phyloP scores from a whole-genome alignment of 1,284 basidiomycete species.

The Microbotryum silenes-acaulis region DNA sequence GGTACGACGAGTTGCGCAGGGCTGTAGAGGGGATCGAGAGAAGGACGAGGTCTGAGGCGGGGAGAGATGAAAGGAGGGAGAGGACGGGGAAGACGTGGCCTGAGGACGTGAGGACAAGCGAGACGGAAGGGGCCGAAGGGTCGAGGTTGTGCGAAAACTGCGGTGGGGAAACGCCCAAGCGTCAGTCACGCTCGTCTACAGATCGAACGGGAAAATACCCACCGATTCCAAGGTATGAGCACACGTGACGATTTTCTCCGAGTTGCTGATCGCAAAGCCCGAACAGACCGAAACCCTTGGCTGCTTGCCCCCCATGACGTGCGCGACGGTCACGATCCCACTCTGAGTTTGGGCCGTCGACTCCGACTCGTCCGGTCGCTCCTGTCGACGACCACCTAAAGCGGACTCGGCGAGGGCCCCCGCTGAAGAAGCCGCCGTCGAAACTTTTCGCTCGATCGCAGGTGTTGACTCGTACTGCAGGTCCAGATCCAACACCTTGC shows the following conservation, averaged over 20 bases:
- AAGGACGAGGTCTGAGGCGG: slow-evolving; percentile 52
- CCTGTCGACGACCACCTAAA: no score
- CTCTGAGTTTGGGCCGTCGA: no score
- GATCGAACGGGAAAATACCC: slow-evolving; percentile 29
- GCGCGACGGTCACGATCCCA: slow-evolving; percentile 54
- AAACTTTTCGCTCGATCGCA: neutral
- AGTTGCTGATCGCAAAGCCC: slow-evolving; percentile 51
- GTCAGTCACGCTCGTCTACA: neutral
- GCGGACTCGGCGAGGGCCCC: no score
- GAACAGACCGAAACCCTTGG: slow-evolving; percentile 53
- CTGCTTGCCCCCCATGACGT: slow-evolving; percentile 46
- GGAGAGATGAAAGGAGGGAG: slow-evolving; percentile 52
- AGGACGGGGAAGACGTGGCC: slow-evolving; percentile 40
- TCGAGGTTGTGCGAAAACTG: slow-evolving; percentile 42
- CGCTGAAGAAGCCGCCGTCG: neutral
- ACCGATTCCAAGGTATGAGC: slow-evolving; percentile 62
- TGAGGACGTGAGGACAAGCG: slow-evolving; percentile 36
- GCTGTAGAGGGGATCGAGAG: slow-evolving; percentile 32
- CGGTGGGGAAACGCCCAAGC: neutral
- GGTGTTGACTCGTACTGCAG: slow-evolving; percentile 19
- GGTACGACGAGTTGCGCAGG: slow-evolving; percentile 25
- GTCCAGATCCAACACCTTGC: slow-evolving; percentile 1
- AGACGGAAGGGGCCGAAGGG: slow-evolving; percentile 40
- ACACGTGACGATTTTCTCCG: slow-evolving; percentile 52
- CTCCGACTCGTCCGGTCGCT: no score